phyloP scores from a whole-genome alignment of 169 alveolate species.

The Plasmodium gaboni region DNA sequence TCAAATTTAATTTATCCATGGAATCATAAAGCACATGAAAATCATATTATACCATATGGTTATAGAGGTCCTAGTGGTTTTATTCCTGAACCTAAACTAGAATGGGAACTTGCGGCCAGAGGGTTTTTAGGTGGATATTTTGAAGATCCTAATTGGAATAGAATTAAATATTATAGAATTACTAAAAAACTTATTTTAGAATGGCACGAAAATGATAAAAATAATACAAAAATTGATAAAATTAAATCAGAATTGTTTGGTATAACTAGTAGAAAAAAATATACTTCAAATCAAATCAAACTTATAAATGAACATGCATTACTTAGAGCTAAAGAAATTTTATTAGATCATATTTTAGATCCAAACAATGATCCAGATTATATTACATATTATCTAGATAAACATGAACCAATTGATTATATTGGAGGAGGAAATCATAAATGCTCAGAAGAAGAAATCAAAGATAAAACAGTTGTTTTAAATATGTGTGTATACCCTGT shows the following conservation, averaged over 20 bases:
- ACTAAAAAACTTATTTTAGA: slow-evolving; percentile 54
- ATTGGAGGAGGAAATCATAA: slow-evolving; percentile 72
- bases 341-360: slow-evolving; percentile 44
- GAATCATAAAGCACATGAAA: slow-evolving; percentile 72
- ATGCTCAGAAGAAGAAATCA: slow-evolving; percentile 40
- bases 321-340: slow-evolving; percentile 65
- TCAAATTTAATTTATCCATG: slow-evolving; percentile 70
- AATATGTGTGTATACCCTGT: slow-evolving; percentile 66
- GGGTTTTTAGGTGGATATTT: slow-evolving; percentile 82
- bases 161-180: slow-evolving; percentile 37
- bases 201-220: slow-evolving; percentile 32
- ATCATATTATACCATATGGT: slow-evolving; percentile 58
- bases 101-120: slow-evolving; percentile 82
- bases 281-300: slow-evolving; percentile 64
- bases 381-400: slow-evolving; percentile 38
- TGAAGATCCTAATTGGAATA: slow-evolving; percentile 76
- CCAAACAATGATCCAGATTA: slow-evolving; percentile 73
- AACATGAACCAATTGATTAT: slow-evolving; percentile 70
- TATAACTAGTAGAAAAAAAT: slow-evolving; percentile 41
- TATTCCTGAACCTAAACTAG: slow-evolving; percentile 83
- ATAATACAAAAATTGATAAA: slow-evolving; percentile 4
- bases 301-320: slow-evolving; percentile 68
- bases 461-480: slow-evolving; percentile 61
- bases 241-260: slow-evolving; percentile 62
- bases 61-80: slow-evolving; percentile 54